phyloP scores from a whole-genome alignment of 2,329 filamentous ascomycete genomes.

The Colletotrichum tropicale region DNA sequence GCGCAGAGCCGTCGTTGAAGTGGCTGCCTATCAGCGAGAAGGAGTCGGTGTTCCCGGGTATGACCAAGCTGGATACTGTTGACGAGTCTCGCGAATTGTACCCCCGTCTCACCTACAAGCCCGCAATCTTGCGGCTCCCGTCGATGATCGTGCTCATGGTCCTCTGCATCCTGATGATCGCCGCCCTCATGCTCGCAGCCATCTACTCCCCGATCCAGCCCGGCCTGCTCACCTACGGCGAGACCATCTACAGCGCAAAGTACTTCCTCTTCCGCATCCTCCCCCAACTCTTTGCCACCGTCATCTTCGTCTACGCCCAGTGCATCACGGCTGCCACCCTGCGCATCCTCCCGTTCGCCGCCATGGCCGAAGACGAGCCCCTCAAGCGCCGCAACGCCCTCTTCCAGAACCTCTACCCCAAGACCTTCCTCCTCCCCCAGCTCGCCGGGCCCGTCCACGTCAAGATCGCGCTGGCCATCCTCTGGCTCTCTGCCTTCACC shows the following conservation, averaged over 20 bases:
- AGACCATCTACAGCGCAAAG: conserved; percentile 69
- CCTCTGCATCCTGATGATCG: conserved; percentile 72
- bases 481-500: conserved; percentile 81
- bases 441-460: conserved; percentile 69
- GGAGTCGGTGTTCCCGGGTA: conserved; percentile 17
- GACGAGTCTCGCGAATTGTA: conserved; percentile 42
- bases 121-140: conserved; percentile 70
- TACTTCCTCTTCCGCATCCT: conserved; percentile 90
- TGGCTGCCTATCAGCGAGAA: conserved; percentile 39
- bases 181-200: conserved; percentile 74
- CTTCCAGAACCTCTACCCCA: conserved; percentile 72
- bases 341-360: conserved; percentile 77
- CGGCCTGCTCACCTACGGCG: conserved; percentile 72
- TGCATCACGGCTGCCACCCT: conserved; percentile 76
- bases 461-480: conserved; percentile 67
- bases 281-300: conserved; percentile 75
- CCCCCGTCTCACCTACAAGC: conserved; percentile 70
- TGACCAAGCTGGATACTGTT: conserved; percentile 30
- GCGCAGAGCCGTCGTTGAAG: conserved; percentile 7
- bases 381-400: conserved; percentile 67
- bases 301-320: conserved; percentile 79
- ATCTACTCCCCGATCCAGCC: conserved; percentile 66
- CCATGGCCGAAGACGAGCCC: conserved; percentile 71
- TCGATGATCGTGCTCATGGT: conserved; percentile 66
- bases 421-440: conserved; percentile 67